Conservation (phyloP, 371 early-diverging fungal genomes). For the Mortierella sp. region DNA sequence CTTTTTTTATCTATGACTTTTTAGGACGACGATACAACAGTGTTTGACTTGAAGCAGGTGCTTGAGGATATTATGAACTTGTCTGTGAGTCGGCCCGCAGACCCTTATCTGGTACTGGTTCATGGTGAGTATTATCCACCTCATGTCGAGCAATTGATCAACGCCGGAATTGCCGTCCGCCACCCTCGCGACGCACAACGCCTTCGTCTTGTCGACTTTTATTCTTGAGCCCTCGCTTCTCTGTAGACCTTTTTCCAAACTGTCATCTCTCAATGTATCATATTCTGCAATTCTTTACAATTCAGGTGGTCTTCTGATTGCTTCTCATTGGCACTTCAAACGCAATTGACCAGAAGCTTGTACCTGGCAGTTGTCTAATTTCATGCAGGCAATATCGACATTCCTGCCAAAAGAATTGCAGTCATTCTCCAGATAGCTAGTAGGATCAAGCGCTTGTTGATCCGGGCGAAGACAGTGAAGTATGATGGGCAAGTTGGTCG, state of each 20-base stretch:
- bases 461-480: too few species aligned
- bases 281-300: not conserved
- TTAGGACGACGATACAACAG: conserved; percentile 15
- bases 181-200: conserved; percentile 66
- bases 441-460: too few species aligned
- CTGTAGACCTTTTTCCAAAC: not conserved
- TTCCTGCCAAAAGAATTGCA: too few species aligned
- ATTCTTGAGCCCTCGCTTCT: conserved; percentile 22
- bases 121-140: conserved; percentile 69
- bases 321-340: not conserved
- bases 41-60: conserved; percentile 24
- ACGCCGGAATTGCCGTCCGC: conserved; percentile 66
- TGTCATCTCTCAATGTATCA: not conserved
- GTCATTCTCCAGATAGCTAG: too few species aligned
- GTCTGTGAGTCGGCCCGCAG: conserved; percentile 58
- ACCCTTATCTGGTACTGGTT: conserved; percentile 63
- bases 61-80: conserved; percentile 69
- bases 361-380: too few species aligned
- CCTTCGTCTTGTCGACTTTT: conserved; percentile 64
- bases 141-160: conserved; percentile 67
- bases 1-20: not conserved
- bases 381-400: too few species aligned
- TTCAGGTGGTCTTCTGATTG: not conserved
- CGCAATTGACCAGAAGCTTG: too few species aligned
- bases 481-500: too few species aligned